Conservation (phyloP, 305 asterid species). For the Petunia hybrid region DNA sequence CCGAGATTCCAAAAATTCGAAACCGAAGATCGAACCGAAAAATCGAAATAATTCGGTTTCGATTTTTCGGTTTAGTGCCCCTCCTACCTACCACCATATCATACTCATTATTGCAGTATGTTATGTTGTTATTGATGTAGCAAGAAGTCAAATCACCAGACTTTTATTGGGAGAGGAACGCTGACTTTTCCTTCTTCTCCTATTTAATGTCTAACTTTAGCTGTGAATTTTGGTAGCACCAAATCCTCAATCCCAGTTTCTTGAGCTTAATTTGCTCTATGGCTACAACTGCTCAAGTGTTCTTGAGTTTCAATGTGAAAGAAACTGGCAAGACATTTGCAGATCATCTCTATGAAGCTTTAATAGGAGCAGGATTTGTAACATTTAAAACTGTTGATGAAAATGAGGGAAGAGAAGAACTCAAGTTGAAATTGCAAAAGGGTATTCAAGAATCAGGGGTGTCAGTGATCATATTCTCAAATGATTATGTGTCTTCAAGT, state of each 20-base stretch:
- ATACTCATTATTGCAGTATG: too few species aligned
- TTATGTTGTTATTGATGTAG: too few species aligned
- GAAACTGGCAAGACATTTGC: conserved; percentile 17
- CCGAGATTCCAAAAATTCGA: too few species aligned
- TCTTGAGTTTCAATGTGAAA: conserved; percentile 29
- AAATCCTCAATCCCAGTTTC: conserved; percentile 2
- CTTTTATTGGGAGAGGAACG: background rate
- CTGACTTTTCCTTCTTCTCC: background rate
- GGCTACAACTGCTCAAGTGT: conserved; percentile 18
- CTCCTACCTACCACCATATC: too few species aligned
- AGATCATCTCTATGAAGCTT: conserved; percentile 38
- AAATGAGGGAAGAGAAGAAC: background rate
- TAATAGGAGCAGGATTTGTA: conserved; percentile 25
- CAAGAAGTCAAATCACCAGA: too few species aligned
- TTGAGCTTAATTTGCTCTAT: background rate
- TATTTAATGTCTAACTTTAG: background rate
- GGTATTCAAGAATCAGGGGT: conserved; percentile 26
- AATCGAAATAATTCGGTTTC: too few species aligned
- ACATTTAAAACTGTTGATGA: conserved; percentile 25
- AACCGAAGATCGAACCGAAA: too few species aligned
- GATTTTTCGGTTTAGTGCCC: too few species aligned
- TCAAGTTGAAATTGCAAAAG: background rate
- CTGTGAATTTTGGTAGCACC: background rate
- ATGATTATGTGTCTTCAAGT: conserved; percentile 30
- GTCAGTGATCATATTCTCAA: conserved; percentile 27